Evolutionary conservation across 495 filamentous ascomycete species (phyloP), one percentile per base, ranked within the genome.

Genomic region (Neurospora pannonica): DNA sequence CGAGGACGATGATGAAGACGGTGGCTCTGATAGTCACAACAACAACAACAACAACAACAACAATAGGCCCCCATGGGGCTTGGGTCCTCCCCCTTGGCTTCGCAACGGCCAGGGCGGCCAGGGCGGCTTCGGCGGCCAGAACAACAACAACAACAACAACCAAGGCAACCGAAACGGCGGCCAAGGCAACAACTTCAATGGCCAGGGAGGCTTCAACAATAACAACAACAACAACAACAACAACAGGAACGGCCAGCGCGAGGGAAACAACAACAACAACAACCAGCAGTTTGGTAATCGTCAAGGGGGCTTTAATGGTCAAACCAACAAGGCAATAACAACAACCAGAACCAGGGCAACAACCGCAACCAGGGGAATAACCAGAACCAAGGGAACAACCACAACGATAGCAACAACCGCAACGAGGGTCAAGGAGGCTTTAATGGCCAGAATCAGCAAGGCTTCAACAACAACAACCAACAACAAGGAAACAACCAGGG

Each of bases 281-380:
- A 21, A 72, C 40, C 40, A 46, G 36, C 10, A 75, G 72, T n/a
- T 76, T 54, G 75, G 11, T 78, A 48, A 72, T 24, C 37, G 31
- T 60, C 21, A 62, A 36, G 43, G 40, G 1, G 71, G 34, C 31
- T 40, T n/a, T 8, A 60, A 60, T 9, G 42, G 42, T n/a, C n/a
- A n/a, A n/a, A n/a, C n/a, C n/a, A n/a, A n/a, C n/a, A n/a, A n/a
- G n/a, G n/a, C n/a, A n/a, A n/a, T n/a, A n/a, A n/a, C n/a, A n/a
- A n/a, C n/a, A n/a, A n/a, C 19, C 42, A 46, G 42, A 46, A 46
- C 24, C 40, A 72, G 2, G 34, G 34, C 34, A 36, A 36, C 34
- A 36, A 36, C n/a, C n/a, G 34, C 15, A 40, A 40, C 39, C 17
- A 40, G n/a, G n/a, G n/a, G 15, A 10, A 10, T 7, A 43, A 72